Percentiles rank a stretch among this genome's conserved stretches.
Evolutionary conservation across 805 yeast species (phyloP).

Genomic region (Kazachstania bromeliacearum): DNA sequence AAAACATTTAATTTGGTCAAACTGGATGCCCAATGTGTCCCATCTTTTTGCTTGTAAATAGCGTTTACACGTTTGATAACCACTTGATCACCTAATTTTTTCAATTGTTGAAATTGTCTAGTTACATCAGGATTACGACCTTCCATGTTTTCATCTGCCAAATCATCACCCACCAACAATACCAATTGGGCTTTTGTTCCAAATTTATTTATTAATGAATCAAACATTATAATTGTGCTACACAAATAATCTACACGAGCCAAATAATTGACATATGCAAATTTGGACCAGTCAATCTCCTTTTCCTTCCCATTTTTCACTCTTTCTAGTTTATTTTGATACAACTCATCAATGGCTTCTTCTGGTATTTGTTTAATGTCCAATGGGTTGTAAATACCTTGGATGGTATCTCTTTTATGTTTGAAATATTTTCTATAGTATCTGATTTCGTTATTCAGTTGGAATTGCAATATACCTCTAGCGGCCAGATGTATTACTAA

Average conservation of each 20-base stretch:
- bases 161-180: slow-evolving; percentile 32
- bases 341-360: slow-evolving; percentile 19
- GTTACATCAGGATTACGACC: no score
- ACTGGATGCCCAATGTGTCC: slow-evolving; percentile 40
- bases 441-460: slow-evolving; percentile 23
- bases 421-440: slow-evolving; percentile 23
- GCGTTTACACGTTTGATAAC: slow-evolving; percentile 19
- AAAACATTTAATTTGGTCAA: slow-evolving; percentile 50
- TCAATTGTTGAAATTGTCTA: no score
- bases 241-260: slow-evolving; percentile 43
- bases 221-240: slow-evolving; percentile 41
- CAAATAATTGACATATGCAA: slow-evolving; percentile 55
- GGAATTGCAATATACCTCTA: slow-evolving; percentile 21
- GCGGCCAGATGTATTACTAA: slow-evolving; percentile 10
- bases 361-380: slow-evolving; percentile 25
- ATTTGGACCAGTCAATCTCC: slow-evolving; percentile 33
- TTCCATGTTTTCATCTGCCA: slow-evolving; percentile 20
- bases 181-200: slow-evolving; percentile 40
- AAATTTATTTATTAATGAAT: slow-evolving; percentile 29
- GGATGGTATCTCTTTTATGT: slow-evolving; percentile 19
- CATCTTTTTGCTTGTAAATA: slow-evolving; percentile 18
- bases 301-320: slow-evolving; percentile 9
- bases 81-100: slow-evolving; percentile 14
- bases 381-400: slow-evolving; percentile 20
- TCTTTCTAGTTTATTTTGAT: slow-evolving; percentile 7